These are phyloP conservation scores for Crassisporium funariophilum DNA, from an alignment of 768 basidiomycete species.

Conservation along the genomic window DNA sequence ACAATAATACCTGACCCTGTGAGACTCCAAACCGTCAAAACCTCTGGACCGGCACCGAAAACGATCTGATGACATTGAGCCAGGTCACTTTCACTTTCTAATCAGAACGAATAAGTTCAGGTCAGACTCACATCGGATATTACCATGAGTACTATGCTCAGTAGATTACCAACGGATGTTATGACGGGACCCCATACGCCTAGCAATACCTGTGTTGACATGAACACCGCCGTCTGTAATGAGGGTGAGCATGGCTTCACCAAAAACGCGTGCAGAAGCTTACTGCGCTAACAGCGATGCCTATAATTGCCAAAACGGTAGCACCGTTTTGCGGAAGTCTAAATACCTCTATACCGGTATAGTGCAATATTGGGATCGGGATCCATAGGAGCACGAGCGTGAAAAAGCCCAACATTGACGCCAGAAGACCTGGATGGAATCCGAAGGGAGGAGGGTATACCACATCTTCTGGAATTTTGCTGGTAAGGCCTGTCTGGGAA, in stretches of 20 bases:
- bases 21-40: conserved; percentile 71
- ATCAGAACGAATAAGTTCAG: not conserved
- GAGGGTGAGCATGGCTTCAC: too few species aligned
- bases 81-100: conserved; percentile 4
- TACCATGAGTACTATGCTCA: conserved; percentile 91
- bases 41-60: conserved; percentile 63
- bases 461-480: conserved; percentile 30
- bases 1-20: conserved; percentile 80
- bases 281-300: too few species aligned
- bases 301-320: conserved; percentile 55
- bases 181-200: conserved; percentile 89
- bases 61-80: conserved; percentile 36
- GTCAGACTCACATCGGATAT: conserved; percentile 65
- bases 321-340: conserved; percentile 53
- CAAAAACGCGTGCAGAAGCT: too few species aligned
- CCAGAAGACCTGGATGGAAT: conserved; percentile 81
- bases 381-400: conserved; percentile 80
- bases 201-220: conserved; percentile 82
- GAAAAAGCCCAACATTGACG: conserved; percentile 74
- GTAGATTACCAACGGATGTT: conserved; percentile 83
- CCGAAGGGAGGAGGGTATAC: conserved; percentile 76
- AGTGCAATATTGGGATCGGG: conserved; percentile 75
- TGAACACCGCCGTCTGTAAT: conserved; percentile 65
- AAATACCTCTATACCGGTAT: conserved; percentile 65
- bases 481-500: conserved; percentile 3